phyloP scores from a whole-genome alignment of 768 basidiomycete species.

The Hemileccinum impolitum region DNA sequence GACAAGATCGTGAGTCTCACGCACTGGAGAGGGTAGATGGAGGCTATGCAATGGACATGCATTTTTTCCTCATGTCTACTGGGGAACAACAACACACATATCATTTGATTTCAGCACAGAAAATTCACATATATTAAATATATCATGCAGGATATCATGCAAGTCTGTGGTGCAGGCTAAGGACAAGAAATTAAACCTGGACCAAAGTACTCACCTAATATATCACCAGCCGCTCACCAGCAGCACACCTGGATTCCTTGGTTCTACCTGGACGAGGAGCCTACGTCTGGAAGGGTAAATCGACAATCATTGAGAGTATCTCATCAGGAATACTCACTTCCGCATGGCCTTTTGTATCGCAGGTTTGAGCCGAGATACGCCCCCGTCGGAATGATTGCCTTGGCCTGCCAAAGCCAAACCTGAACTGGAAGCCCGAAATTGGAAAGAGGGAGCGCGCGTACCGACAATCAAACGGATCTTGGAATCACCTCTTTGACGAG shows the following conservation, averaged over 20 bases:
- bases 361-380: conserved; percentile 81
- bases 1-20: too few relatives aligned
- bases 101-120: too few relatives aligned
- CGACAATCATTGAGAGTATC: not conserved
- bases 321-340: conserved; percentile 44
- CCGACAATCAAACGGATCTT: conserved; percentile 84
- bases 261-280: conserved; percentile 71
- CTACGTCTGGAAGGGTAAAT: conserved; percentile 49
- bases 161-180: not conserved
- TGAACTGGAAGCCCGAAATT: not conserved
- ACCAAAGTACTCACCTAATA: not conserved
- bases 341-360: conserved; percentile 82
- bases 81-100: too few relatives aligned
- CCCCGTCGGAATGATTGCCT: conserved; percentile 79
- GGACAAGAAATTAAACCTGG: not conserved
- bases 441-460: conserved; percentile 32
- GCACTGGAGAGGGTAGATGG: too few relatives aligned
- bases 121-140: too few relatives aligned
- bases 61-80: too few relatives aligned
- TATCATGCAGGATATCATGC: too few relatives aligned
- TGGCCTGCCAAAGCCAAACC: conserved; percentile 52
- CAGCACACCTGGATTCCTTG: conserved; percentile 78
- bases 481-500: conserved; percentile 54
- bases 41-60: too few relatives aligned
- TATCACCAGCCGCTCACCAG: conserved; percentile 42